phyloP scores from a whole-genome alignment of 768 basidiomycete genomes.

The Rossbeevera mucosa region DNA sequence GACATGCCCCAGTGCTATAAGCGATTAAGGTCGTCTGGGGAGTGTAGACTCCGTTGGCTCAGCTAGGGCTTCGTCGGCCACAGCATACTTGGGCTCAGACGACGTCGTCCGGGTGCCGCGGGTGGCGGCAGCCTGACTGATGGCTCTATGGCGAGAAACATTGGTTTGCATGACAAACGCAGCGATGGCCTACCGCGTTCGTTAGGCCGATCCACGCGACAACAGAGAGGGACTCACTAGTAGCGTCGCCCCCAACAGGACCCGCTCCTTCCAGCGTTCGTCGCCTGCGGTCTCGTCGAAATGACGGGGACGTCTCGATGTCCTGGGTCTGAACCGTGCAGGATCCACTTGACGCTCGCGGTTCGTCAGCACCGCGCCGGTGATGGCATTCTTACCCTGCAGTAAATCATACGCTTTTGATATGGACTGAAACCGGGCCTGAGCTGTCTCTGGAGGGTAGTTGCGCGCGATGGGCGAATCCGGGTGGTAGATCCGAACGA shows the following conservation, averaged over 20 bases:
- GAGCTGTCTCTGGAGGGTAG: conserved; percentile 45
- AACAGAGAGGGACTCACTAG: conserved; percentile 35
- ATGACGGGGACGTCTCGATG: conserved; percentile 42
- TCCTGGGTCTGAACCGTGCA: conserved; percentile 38
- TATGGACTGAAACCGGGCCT: conserved; percentile 66
- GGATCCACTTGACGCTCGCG: conserved; percentile 29
- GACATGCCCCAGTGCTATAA: background rate
- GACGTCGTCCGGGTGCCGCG: conserved; percentile 2
- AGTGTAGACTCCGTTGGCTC: conserved; percentile 9
- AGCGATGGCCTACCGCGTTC: conserved; percentile 28
- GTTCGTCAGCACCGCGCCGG: conserved; percentile 13
- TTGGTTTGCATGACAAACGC: conserved; percentile 33
- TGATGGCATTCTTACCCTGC: conserved; percentile 39
- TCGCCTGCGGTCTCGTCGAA: conserved; percentile 43
- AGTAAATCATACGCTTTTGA: conserved; percentile 63
- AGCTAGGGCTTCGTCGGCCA: conserved; percentile 22
- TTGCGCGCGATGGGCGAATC: conserved; percentile 50
- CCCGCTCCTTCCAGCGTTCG: conserved; percentile 63
- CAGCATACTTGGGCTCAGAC: background rate
- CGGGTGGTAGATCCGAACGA: conserved; percentile 76
- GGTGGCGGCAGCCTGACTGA: conserved; percentile 18
- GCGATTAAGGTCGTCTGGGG: background rate
- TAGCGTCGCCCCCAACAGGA: conserved; percentile 53
- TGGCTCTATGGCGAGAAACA: conserved; percentile 28
- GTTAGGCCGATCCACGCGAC: background rate